Percentiles rank a stretch among this genome's conserved stretches.
phyloP scores from a whole-genome alignment of 148 eudicot genomes.

The Simmondsia chinensis region DNA sequence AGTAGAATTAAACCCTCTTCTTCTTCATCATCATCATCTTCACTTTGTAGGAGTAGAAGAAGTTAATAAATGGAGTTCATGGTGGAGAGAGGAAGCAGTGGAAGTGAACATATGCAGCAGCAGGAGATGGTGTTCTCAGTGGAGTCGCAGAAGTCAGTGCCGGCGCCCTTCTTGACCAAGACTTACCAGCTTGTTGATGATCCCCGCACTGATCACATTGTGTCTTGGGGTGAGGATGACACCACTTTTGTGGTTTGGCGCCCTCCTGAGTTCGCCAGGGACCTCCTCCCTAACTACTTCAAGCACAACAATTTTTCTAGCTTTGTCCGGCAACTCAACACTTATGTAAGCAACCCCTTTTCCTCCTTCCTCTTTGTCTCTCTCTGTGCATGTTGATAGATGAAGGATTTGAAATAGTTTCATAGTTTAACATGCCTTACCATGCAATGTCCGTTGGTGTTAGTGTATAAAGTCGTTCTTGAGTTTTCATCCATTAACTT shows the following conservation, averaged over 20 bases:
- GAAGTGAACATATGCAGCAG: too few species aligned
- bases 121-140: constrained; percentile 28
- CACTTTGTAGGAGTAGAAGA: too few species aligned
- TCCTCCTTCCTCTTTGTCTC: not conserved
- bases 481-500: too few species aligned
- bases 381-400: not conserved
- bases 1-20: constrained; percentile 21
- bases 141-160: constrained; percentile 30
- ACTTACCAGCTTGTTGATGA: constrained; percentile 54
- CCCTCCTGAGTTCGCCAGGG: constrained; percentile 56
- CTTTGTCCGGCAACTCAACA: constrained; percentile 58
- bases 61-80: too few species aligned
- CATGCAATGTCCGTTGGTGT: too few species aligned
- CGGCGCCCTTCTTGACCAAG: constrained; percentile 49
- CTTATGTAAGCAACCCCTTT: constrained; percentile 29
- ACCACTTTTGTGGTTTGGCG: constrained; percentile 50
- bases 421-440: too few species aligned
- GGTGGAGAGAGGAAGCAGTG: too few species aligned
- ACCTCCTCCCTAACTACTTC: constrained; percentile 59
- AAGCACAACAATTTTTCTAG: constrained; percentile 66
- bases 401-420: too few species aligned
- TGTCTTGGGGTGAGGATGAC: constrained; percentile 56
- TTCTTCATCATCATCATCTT: constrained; percentile 4
- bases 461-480: too few species aligned
- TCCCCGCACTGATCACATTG: constrained; percentile 37